Percentiles rank a stretch among this genome's conserved stretches.
Evolutionary conservation across 202 grass and related monocot species (phyloP).

Genomic region (Eragrostis tef): DNA sequence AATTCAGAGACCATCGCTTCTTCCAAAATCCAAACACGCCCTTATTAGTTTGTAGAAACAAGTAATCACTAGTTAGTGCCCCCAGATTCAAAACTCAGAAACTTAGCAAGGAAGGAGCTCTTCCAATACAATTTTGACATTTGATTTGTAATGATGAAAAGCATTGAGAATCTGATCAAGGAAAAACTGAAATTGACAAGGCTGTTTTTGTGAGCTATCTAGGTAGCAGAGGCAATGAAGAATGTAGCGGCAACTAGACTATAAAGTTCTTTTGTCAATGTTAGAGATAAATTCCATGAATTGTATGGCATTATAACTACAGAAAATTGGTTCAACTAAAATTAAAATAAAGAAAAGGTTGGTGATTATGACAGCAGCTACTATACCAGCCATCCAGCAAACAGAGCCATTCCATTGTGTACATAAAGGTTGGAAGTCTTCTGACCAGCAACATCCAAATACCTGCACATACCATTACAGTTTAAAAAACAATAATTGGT

Average conservation of each 20-base stretch:
- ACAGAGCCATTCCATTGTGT: slow-evolving; percentile 74
- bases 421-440: slow-evolving; percentile 66
- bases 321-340: not conserved
- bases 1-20: not conserved
- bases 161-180: not conserved
- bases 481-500: slow-evolving; percentile 25
- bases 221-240: not conserved
- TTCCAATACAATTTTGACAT: slow-evolving; percentile 1
- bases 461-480: slow-evolving; percentile 49
- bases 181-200: not conserved
- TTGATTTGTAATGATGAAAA: not conserved
- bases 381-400: slow-evolving; percentile 77
- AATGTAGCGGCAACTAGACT: not conserved
- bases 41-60: not conserved
- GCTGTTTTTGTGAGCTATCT: not conserved
- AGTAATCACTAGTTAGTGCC: not conserved
- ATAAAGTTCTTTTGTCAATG: slow-evolving; percentile 6
- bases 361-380: not conserved
- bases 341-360: not conserved
- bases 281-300: not conserved
- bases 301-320: not conserved
- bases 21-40: not conserved
- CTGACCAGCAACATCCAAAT: slow-evolving; percentile 71
- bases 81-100: not conserved
- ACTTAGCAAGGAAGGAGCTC: not conserved